Evolutionary conservation across 768 basidiomycete species (phyloP).

Genomic region (Lenzites betulinus): DNA sequence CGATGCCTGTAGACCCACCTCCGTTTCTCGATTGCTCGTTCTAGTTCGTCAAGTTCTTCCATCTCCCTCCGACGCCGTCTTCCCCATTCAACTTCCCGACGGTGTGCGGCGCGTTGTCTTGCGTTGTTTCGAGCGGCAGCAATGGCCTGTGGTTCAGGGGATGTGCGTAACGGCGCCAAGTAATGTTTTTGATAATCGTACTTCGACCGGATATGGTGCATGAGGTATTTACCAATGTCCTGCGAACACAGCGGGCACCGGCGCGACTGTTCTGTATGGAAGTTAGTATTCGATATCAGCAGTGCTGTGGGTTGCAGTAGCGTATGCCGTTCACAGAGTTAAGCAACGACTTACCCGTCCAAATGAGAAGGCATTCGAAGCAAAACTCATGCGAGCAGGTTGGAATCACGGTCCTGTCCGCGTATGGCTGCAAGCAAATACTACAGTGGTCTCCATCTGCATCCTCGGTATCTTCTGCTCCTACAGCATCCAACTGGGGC

Average conservation of each 20-base stretch:
- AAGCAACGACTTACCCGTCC: conserved; percentile 63
- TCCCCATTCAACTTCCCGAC: conserved; percentile 57
- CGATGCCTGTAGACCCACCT: conserved; percentile 80
- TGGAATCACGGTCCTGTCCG: conserved; percentile 80
- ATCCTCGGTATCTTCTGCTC: conserved; percentile 33
- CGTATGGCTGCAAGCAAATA: conserved; percentile 80
- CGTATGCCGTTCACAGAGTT: neutral
- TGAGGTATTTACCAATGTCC: conserved; percentile 68
- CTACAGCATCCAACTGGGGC: neutral
- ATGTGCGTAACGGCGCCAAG: conserved; percentile 62
- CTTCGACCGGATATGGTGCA: conserved; percentile 76
- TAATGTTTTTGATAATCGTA: conserved; percentile 84
- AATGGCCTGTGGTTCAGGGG: conserved; percentile 41
- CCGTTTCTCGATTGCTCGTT: conserved; percentile 70
- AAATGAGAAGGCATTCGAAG: conserved; percentile 85
- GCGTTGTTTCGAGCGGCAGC: conserved; percentile 34
- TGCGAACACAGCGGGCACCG: conserved; percentile 78
- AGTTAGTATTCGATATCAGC: neutral
- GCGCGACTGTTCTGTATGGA: conserved; percentile 64
- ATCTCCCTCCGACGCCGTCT: conserved; percentile 49
- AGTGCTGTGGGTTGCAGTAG: neutral
- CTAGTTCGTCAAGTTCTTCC: conserved; percentile 69
- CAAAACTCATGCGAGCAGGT: conserved; percentile 92
- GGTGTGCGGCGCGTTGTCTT: conserved; percentile 35
- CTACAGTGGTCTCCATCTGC: conserved; percentile 67